Percentiles rank a stretch among this genome's conserved stretches.
phyloP scores from a whole-genome alignment of 2,329 filamentous ascomycete species.

The Neoascochyta sp. region DNA sequence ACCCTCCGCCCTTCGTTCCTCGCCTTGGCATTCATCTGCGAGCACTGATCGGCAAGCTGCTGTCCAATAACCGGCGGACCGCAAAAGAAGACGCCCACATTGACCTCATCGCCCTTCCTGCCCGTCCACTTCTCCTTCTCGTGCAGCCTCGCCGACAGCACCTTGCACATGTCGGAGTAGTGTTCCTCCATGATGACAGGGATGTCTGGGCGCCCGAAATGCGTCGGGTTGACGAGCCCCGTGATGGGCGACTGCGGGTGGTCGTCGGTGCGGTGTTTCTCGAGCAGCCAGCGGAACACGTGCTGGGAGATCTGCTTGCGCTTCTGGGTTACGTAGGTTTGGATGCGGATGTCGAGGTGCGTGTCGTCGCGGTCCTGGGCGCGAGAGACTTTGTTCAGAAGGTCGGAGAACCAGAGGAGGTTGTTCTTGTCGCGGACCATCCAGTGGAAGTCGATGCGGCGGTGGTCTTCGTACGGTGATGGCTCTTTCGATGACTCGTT shows the following conservation, averaged over 20 bases:
- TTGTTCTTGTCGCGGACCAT: conserved; percentile 57
- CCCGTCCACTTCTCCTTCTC: conserved; percentile 22
- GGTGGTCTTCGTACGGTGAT: conserved; percentile 39
- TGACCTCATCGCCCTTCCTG: conserved; percentile 34
- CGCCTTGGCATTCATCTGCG: conserved; percentile 49
- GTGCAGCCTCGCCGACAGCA: conserved; percentile 14
- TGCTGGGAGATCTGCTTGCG: conserved; percentile 53
- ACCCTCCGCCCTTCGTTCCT: conserved; percentile 52
- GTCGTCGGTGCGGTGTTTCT: conserved; percentile 52
- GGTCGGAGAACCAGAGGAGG: conserved; percentile 56
- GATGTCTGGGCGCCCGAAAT: conserved; percentile 56
- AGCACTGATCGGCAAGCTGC: conserved; percentile 54
- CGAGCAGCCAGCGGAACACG: conserved; percentile 55
- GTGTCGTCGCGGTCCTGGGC: conserved; percentile 34
- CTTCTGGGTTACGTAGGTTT: conserved; percentile 56
- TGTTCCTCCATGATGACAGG: conserved; percentile 52
- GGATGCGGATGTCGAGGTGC: conserved; percentile 52
- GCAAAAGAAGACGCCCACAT: conserved; percentile 57
- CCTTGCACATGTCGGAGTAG: conserved; percentile 51
- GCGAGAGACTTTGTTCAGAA: conserved; percentile 48
- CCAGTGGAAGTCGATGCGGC: conserved; percentile 59
- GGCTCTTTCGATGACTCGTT: conserved; percentile 6
- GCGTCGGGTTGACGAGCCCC: conserved; percentile 52
- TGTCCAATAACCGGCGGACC: conserved; percentile 54
- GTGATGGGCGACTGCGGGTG: conserved; percentile 54